Evolutionary conservation across 2,329 filamentous ascomycete species (phyloP), one percentile per base, ranked within the genome.

Genomic region (Exophiala spinifera): DNA sequence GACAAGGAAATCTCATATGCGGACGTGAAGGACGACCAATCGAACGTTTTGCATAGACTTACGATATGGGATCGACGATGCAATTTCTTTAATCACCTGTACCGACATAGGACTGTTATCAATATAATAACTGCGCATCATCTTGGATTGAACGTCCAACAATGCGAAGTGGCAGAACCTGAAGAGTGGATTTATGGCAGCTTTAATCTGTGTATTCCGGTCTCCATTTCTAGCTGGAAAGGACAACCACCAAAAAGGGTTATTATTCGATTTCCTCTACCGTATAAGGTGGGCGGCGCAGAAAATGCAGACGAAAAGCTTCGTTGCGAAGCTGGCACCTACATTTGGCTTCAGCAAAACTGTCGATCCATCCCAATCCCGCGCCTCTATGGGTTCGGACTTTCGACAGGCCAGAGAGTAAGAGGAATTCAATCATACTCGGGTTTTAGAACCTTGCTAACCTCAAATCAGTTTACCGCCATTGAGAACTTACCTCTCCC

Each of bases 351-450:
- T 1, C 46, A 54, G 13, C 34, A 46, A 19, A 51, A 62, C 39
- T 56, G 52, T 44, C 46, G 52, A 15, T 42, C 36, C 17, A 44
- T 60, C 13, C 57, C 57, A 3, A 62, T 60, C 43, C 59, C 59
- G 14, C 48, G 21, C 8, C 31, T 62, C 2, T 56, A 36, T 17
- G 60, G 55, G 10, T 62, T 49, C 63, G 67, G 56, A 74, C 70
- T 3, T 70, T 43, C 49, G 21, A 17, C 13, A 19, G 49, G 42
- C 28, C 3, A 20, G 17, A 11, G 7, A 4, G 49, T 46, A 25
- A 46, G 49, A 25, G 13, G 19, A 6, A 10, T 45, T 28, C 77
- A 0, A 79, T 80, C n/a, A 0, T 80, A 80, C 57, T 83, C 19
- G 23, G n/a, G n/a, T n/a, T n/a, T n/a, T n/a, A n/a, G n/a, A n/a